Evolutionary conservation across 2,329 filamentous ascomycete genomes (phyloP).

Genomic region (Penicillium sp.): DNA sequence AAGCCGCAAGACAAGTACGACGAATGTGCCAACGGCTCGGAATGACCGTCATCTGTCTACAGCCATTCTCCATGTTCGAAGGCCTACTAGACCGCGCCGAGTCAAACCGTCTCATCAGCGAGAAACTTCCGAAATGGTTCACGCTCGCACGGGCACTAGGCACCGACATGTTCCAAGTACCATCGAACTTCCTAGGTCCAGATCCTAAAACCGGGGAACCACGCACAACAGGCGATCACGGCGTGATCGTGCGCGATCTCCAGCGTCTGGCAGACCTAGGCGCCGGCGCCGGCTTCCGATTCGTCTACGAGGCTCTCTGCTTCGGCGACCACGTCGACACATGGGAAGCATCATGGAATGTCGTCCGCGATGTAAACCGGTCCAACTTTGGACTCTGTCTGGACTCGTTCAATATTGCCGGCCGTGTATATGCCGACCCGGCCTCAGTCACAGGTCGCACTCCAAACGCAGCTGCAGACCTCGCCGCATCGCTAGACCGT

Average conservation of each 20-base stretch:
- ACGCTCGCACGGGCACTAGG: constrained; percentile 56
- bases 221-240: constrained; percentile 33
- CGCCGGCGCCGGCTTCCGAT: constrained; percentile 30
- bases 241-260: constrained; percentile 20
- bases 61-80: constrained; percentile 74
- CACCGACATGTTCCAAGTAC: constrained; percentile 69
- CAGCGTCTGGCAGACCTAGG: constrained; percentile 62
- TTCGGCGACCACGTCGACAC: constrained; percentile 65
- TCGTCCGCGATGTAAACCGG: constrained; percentile 60
- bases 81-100: constrained; percentile 59
- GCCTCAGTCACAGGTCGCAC: constrained; percentile 48
- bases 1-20: constrained; percentile 41
- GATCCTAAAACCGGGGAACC: constrained; percentile 35
- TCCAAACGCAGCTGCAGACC: constrained; percentile 48
- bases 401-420: constrained; percentile 73
- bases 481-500: constrained; percentile 51
- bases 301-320: constrained; percentile 66
- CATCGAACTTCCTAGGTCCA: constrained; percentile 58
- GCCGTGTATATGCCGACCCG: constrained; percentile 66
- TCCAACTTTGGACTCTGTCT: constrained; percentile 72
- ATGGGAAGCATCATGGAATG: constrained; percentile 67
- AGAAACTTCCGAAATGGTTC: constrained; percentile 64
- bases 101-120: constrained; percentile 53
- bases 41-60: constrained; percentile 50
- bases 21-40: constrained; percentile 39